Conservation (phyloP, 2,329 filamentous ascomycete genomes). For the Monilinia vaccinii-corymbosi region DNA sequence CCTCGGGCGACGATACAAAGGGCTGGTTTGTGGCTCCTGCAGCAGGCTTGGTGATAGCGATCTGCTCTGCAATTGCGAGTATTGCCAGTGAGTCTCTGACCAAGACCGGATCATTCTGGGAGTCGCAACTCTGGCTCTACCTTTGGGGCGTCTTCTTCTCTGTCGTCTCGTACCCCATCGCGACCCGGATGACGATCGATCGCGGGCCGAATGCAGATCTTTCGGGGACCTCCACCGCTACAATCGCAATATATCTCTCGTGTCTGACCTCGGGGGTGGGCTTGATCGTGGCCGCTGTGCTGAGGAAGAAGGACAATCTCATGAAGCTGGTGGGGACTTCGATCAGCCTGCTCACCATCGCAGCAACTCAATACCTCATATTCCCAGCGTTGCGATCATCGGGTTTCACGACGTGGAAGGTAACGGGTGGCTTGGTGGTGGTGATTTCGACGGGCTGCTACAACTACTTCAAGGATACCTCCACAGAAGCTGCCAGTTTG, state of each 20-base stretch:
- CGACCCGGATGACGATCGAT: not conserved
- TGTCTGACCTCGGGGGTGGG: slow-evolving; percentile 8
- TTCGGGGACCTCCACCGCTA: not conserved
- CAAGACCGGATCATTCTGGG: slow-evolving; percentile 21
- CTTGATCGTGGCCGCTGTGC: slow-evolving; percentile 16
- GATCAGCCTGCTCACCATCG: slow-evolving; percentile 15
- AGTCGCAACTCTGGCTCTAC: slow-evolving; percentile 17
- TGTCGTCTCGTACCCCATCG: slow-evolving; percentile 4
- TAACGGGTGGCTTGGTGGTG: slow-evolving; percentile 17
- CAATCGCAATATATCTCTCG: slow-evolving; percentile 4
- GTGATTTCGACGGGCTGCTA: slow-evolving; percentile 16
- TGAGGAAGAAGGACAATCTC: slow-evolving; percentile 19
- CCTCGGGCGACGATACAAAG: not conserved
- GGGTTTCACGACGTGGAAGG: slow-evolving; percentile 14
- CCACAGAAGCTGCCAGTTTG: not conserved
- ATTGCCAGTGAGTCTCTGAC: slow-evolving; percentile 19
- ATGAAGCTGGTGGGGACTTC: slow-evolving; percentile 19
- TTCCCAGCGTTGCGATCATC: slow-evolving; percentile 13
- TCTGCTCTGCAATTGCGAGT: slow-evolving; percentile 18
- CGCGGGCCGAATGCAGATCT: not conserved
- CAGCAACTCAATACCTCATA: slow-evolving; percentile 16
- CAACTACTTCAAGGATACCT: slow-evolving; percentile 16
- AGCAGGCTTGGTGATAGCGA: slow-evolving; percentile 17
- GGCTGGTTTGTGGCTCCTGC: slow-evolving; percentile 18
- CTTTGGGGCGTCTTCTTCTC: slow-evolving; percentile 17